phyloP scores from a whole-genome alignment of 495 filamentous ascomycete species.

The Neurospora sp. region DNA sequence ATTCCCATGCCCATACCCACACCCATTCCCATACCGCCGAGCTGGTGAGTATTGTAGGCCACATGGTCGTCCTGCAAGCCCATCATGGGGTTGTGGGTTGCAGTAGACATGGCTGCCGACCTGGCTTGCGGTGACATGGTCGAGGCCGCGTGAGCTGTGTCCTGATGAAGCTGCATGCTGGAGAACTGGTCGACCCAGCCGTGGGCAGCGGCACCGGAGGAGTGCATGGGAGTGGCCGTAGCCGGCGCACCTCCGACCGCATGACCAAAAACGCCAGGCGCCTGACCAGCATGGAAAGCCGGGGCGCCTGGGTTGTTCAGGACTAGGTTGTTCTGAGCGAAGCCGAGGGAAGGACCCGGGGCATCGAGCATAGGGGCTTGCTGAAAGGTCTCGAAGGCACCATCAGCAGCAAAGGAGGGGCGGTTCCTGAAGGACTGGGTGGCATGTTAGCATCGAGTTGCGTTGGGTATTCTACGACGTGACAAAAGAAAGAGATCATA shows the following conservation, averaged over 20 bases:
- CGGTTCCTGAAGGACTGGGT: slow-evolving; percentile 23
- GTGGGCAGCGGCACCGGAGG: slow-evolving; percentile 5
- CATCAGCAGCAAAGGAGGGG: slow-evolving; percentile 5
- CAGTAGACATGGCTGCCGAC: neutral
- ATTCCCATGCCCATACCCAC: neutral
- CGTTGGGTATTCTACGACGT: neutral
- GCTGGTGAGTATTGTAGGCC: neutral
- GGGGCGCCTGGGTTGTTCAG: slow-evolving; percentile 2
- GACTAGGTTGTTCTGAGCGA: neutral
- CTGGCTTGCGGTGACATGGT: slow-evolving; percentile 1
- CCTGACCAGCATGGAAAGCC: neutral
- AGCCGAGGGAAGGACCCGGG: neutral
- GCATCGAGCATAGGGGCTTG: slow-evolving; percentile 1
- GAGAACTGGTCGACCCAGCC: slow-evolving; percentile 21
- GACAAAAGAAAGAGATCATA: neutral
- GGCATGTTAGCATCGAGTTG: neutral
- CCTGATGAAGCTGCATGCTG: slow-evolving; percentile 12
- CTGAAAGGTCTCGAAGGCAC: slow-evolving; percentile 15
- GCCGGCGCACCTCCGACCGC: neutral
- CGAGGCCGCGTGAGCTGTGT: neutral
- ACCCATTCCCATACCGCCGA: neutral
- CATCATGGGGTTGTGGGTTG: slow-evolving; percentile 1
- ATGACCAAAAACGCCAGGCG: neutral
- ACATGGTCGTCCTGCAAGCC: neutral
- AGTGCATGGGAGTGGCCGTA: neutral